Conservation (phyloP, 257 asterid species). For the Lantana camara region DNA sequence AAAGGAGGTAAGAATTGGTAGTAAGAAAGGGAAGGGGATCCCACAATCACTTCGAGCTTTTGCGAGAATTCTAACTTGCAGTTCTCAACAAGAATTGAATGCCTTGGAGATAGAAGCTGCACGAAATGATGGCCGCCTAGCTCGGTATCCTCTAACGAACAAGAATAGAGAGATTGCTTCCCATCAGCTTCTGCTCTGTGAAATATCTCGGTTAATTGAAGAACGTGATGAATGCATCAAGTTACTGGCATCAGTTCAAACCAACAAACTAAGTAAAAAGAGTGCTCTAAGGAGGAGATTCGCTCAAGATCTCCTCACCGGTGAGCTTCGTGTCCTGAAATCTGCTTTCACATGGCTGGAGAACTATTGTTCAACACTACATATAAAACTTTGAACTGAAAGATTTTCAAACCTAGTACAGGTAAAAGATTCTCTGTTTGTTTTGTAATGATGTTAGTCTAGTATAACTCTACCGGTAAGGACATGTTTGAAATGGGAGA, state of each 20-base stretch:
- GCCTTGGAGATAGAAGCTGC: constrained; percentile 63
- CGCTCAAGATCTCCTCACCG: constrained; percentile 65
- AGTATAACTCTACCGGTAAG: too few species aligned
- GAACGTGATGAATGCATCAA: constrained; percentile 44
- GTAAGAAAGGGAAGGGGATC: constrained; percentile 73
- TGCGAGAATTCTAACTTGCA: constrained; percentile 66
- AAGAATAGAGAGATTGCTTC: constrained; percentile 71
- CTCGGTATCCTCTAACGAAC: constrained; percentile 66
- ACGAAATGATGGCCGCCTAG: constrained; percentile 71
- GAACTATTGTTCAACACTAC: constrained; percentile 47
- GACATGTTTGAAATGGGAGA: too few species aligned
- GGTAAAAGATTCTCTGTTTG: not conserved
- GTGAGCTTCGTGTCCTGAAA: constrained; percentile 72
- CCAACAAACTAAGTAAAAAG: constrained; percentile 11
- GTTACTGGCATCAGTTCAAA: constrained; percentile 35
- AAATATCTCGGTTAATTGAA: constrained; percentile 44
- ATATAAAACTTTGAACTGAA: constrained; percentile 11
- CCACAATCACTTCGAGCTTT: constrained; percentile 88
- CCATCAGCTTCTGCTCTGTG: constrained; percentile 56
- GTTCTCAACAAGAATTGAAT: constrained; percentile 60
- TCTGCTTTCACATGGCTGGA: constrained; percentile 81
- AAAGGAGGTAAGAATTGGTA: constrained; percentile 58
- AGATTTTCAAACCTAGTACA: not conserved
- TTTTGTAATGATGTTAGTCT: too few species aligned
- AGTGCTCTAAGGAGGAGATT: constrained; percentile 50